Percentiles rank a stretch among this genome's conserved stretches.
phyloP scores from a whole-genome alignment of 2,329 filamentous ascomycete species.

The Trichophyton mentagrophytes region DNA sequence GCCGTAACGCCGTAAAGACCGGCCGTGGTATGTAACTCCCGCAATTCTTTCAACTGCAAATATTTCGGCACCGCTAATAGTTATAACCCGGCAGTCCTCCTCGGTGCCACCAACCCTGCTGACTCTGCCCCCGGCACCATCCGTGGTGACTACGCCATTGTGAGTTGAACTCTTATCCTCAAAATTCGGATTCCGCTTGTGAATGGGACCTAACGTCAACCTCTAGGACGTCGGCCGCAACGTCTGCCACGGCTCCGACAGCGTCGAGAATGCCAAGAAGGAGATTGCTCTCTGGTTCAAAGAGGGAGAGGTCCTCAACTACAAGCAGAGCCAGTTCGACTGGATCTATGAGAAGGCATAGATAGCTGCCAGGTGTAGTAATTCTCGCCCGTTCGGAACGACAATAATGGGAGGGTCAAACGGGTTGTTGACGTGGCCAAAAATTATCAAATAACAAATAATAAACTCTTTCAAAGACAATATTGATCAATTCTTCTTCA shows the following conservation, averaged over 20 bases:
- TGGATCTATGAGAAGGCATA: constrained; percentile 93
- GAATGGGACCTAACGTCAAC: constrained; percentile 6
- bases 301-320: constrained; percentile 69
- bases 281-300: constrained; percentile 99
- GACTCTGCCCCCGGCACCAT: constrained; percentile 94
- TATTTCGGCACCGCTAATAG: neutral
- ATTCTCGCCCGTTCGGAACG: neutral
- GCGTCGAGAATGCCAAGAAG: constrained; percentile 98
- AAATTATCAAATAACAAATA: neutral
- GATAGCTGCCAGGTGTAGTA: constrained; percentile 5
- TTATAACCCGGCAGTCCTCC: constrained; percentile 47
- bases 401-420: neutral
- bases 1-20: constrained; percentile 97
- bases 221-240: constrained; percentile 73
- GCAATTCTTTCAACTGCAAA: neutral
- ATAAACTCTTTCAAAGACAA: neutral
- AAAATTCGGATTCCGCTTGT: neutral
- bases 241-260: constrained; percentile 99
- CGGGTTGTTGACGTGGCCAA: neutral
- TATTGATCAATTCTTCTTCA: neutral
- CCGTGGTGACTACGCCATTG: constrained; percentile 81
- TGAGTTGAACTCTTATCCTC: constrained; percentile 22
- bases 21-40: constrained; percentile 57
- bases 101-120: constrained; percentile 97
- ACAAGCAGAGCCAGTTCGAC: constrained; percentile 71